Evolutionary conservation across 305 asterid genomes (phyloP).

Genomic region (Rubia peregrina): DNA sequence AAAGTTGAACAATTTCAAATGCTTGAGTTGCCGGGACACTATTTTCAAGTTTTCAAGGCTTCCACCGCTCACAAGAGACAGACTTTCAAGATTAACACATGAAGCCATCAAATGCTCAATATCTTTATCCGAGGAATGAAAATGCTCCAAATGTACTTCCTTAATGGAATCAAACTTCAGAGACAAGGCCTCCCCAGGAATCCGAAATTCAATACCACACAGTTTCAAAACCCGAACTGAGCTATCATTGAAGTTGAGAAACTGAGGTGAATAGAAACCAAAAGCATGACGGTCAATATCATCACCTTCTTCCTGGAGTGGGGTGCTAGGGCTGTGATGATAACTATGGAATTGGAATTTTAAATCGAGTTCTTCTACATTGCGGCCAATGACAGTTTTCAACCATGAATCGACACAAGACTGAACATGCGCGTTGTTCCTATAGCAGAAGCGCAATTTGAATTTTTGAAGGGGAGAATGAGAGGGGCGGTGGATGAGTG

Average conservation of each 20-base stretch:
- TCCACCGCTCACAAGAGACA: background rate
- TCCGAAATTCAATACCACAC: background rate
- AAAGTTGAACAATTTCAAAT: background rate
- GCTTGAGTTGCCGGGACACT: background rate
- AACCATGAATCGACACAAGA: background rate
- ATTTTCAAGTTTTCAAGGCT: background rate
- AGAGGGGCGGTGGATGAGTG: background rate
- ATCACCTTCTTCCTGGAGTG: background rate
- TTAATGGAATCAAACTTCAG: background rate
- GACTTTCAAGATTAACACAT: conserved; percentile 5
- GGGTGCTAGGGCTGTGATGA: background rate
- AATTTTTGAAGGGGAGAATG: background rate
- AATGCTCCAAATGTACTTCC: background rate
- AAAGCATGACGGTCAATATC: background rate
- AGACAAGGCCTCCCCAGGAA: background rate
- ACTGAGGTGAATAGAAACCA: background rate
- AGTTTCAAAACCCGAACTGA: background rate
- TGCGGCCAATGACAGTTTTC: background rate
- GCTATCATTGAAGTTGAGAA: background rate
- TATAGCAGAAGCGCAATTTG: background rate
- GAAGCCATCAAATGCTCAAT: background rate
- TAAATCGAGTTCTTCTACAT: background rate
- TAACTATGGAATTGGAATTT: background rate
- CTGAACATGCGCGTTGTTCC: background rate
- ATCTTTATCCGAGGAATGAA: background rate